These are phyloP conservation scores for Pleurostoma richardsiae DNA, from an alignment of 2,329 filamentous ascomycete species.

Conservation along the genomic window DNA sequence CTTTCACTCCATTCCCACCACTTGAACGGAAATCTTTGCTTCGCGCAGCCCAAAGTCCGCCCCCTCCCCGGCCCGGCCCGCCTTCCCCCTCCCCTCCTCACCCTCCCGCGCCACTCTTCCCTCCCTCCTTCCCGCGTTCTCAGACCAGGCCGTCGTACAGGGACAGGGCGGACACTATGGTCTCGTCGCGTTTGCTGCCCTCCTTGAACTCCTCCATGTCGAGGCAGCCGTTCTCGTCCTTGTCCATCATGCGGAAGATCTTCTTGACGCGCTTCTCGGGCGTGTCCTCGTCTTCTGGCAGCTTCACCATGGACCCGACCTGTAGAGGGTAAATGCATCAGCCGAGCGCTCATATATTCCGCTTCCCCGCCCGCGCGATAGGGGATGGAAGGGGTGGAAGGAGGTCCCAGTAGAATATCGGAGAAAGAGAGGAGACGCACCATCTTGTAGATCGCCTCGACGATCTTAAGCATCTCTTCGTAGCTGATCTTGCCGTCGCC, in stretches of 20 bases:
- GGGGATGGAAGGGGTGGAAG: neutral
- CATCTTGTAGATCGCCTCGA: constrained; percentile 99
- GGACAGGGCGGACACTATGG: constrained; percentile 93
- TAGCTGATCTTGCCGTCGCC: constrained; percentile 99
- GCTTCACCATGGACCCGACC: constrained; percentile 98
- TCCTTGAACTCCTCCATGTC: constrained; percentile 99
- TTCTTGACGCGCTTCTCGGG: constrained; percentile 97
- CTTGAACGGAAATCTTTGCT: too few species aligned
- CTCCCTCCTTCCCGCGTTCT: constrained; percentile 3
- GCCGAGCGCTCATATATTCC: neutral
- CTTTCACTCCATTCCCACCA: too few species aligned
- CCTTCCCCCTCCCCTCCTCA: neutral
- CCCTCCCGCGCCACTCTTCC: neutral
- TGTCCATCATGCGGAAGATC: constrained; percentile 99
- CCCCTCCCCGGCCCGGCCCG: neutral
- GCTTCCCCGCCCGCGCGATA: neutral
- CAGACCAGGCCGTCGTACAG: constrained; percentile 93
- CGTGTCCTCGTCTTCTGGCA: constrained; percentile 97
- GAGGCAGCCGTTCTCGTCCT: constrained; percentile 95
- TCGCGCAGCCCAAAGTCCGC: too few species aligned
- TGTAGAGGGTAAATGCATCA: constrained; percentile 28
- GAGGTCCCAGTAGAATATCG: constrained; percentile 2
- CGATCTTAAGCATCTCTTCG: constrained; percentile 97
- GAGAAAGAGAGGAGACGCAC: constrained; percentile 39
- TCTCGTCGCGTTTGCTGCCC: constrained; percentile 97